A percentile compares a stretch with the other conserved stretches of the same genome.
These are phyloP conservation scores for Noccaea caerulescens DNA, from an alignment of 345 rosid species.

Conservation along the genomic window DNA sequence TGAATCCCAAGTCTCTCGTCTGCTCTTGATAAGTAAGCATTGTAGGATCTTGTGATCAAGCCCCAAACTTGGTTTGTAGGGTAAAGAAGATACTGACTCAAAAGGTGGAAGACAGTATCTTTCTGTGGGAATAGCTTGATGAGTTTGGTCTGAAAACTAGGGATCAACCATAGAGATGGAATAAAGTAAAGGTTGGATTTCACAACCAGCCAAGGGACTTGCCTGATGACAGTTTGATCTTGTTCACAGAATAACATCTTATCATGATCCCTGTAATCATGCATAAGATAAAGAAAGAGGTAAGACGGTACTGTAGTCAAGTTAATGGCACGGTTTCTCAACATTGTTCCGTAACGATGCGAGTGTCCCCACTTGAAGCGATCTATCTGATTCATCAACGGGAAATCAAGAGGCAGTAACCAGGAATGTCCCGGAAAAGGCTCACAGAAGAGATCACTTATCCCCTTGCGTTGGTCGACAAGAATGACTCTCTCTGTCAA, in stretches of 20 bases:
- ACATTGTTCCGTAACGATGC: conserved; percentile 33
- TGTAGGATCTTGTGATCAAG: conserved; percentile 43
- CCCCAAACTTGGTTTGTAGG: conserved; percentile 54
- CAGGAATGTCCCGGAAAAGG: conserved; percentile 65
- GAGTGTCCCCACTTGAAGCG: conserved; percentile 39
- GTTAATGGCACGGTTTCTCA: conserved; percentile 28
- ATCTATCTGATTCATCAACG: conserved; percentile 48
- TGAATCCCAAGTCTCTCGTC: conserved; percentile 49
- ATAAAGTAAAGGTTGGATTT: conserved; percentile 37
- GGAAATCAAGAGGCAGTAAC: conserved; percentile 67
- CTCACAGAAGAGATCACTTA: conserved; percentile 66
- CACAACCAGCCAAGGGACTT: conserved; percentile 46
- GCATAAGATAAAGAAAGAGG: conserved; percentile 40
- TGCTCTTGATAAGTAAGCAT: conserved; percentile 44
- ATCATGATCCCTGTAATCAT: conserved; percentile 44
- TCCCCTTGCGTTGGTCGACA: conserved; percentile 56
- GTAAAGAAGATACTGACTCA: conserved; percentile 48
- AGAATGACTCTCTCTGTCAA: conserved; percentile 68
- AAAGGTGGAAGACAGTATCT: conserved; percentile 48
- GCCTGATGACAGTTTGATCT: conserved; percentile 31
- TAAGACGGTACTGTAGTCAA: conserved; percentile 21
- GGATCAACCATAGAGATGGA: conserved; percentile 47
- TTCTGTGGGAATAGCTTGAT: conserved; percentile 42
- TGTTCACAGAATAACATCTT: conserved; percentile 47
- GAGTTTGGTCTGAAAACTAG: conserved; percentile 36